Evolutionary conservation across 306 rosid genomes (phyloP), one percentile per base, ranked within the genome.

Genomic region (Abrus precatorius): DNA sequence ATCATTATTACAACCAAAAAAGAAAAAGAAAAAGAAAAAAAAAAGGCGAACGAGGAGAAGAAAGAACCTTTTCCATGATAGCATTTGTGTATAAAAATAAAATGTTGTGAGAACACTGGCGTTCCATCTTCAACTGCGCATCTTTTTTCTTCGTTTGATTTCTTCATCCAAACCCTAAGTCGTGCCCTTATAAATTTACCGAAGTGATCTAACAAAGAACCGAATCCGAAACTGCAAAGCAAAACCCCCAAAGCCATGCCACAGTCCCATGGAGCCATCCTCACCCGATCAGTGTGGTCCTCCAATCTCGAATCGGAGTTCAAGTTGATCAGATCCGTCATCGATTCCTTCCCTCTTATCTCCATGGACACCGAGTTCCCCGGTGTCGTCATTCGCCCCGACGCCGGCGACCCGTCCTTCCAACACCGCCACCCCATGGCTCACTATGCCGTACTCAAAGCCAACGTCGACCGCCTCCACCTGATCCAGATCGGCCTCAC

Each of bases 291-390:
- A 32, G 97, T 93, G 11, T 93, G 96, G 96, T 74, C 87, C 49
- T 74, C 82, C 1, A 93, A 93, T 50, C 82, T 93, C 3, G 91
- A 84, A 3, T 63, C 52, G 5, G 97, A 93, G 77, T 85, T 93
- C 80, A 9, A 11, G 0, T 47, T 87, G 83, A 89, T 93, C 79
- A 83, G 90, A 45, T 88, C 91, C 20, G 40, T 77, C 3, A 77
- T 93, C 59, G 94, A 93, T 36, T 57, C 44, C 0, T 77, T 45
- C 67, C 94, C 96, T 1, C 40, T 82, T 3, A 59, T 91, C 44
- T 74, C 97, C 5, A 93, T 93, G 97, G 96, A 93, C 34, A 93
- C 97, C 1, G 97, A 93, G 75, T 93, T 93, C 48, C 97, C 97
- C 3, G 97, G 97, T 30, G 86, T 93, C 6, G 89, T 93, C 1